Evolutionary conservation across 768 basidiomycete genomes (phyloP).

Genomic region (Steccherinum ochraceum): DNA sequence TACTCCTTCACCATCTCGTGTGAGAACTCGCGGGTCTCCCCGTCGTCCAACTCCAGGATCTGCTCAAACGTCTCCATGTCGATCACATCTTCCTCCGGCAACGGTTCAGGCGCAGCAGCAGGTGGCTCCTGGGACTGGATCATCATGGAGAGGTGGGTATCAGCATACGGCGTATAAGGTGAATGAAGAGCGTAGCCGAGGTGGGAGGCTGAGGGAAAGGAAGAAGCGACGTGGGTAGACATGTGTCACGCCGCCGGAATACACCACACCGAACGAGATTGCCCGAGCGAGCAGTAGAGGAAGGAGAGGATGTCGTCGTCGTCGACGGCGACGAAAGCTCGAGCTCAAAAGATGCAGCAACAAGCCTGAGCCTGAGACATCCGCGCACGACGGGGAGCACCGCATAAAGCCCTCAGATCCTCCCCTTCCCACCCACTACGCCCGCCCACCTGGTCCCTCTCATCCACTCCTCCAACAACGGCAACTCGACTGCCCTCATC

Average conservation of each 20-base stretch:
- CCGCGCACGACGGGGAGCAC: too few species aligned
- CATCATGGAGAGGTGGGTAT: neutral
- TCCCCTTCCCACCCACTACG: neutral
- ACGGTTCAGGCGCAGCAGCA: neutral
- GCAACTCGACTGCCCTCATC: neutral
- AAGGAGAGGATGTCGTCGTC: too few species aligned
- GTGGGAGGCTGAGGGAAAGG: neutral
- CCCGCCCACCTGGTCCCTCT: neutral
- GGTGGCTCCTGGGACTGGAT: neutral
- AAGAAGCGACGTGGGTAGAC: neutral
- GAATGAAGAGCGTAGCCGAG: neutral
- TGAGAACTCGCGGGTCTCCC: slow-evolving; percentile 71
- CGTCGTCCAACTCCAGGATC: slow-evolving; percentile 89
- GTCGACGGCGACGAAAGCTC: too few species aligned
- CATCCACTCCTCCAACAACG: neutral
- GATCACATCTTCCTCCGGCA: slow-evolving; percentile 27
- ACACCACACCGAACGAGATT: neutral
- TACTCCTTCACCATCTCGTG: slow-evolving; percentile 73
- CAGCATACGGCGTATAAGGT: neutral
- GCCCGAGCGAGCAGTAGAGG: neutral
- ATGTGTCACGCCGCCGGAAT: neutral
- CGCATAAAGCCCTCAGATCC: neutral
- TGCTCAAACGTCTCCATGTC: slow-evolving; percentile 80
- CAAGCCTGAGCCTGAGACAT: too few species aligned
- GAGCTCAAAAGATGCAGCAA: too few species aligned